Conservation (phyloP, 2,329 filamentous ascomycete species). For the Ampelomyces quisqualis region DNA sequence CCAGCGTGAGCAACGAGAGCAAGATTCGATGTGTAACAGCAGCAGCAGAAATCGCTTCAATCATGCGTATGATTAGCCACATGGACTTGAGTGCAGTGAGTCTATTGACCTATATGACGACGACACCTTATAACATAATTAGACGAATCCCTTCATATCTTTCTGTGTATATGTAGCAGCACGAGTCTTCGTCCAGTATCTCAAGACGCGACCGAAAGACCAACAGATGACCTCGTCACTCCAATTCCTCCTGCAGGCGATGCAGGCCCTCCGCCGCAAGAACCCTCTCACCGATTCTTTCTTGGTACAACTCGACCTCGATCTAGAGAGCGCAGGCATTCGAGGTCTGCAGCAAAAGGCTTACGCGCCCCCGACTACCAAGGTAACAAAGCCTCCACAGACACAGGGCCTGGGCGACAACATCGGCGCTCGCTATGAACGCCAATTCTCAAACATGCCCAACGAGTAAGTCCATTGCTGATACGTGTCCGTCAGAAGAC, state of each 20-base stretch:
- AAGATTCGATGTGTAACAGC: constrained; percentile 91
- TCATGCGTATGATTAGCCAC: constrained; percentile 94
- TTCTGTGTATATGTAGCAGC: constrained; percentile 97
- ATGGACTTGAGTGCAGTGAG: constrained; percentile 79
- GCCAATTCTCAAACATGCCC: not conserved
- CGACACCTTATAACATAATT: constrained; percentile 17
- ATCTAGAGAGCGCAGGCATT: constrained; percentile 72
- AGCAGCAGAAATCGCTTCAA: constrained; percentile 88
- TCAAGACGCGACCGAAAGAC: constrained; percentile 92
- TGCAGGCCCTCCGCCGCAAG: constrained; percentile 82
- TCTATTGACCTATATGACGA: constrained; percentile 7
- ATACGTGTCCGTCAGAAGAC: no score
- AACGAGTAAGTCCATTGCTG: constrained; percentile 17
- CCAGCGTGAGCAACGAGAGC: constrained; percentile 79
- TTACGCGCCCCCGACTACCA: constrained; percentile 26
- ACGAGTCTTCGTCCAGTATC: constrained; percentile 90
- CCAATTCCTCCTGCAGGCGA: constrained; percentile 86
- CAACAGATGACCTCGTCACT: constrained; percentile 74
- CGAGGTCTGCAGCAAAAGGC: constrained; percentile 50
- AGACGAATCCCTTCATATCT: constrained; percentile 95
- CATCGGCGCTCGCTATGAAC: constrained; percentile 1
- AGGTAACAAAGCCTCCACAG: constrained; percentile 8
- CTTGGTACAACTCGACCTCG: constrained; percentile 87
- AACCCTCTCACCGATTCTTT: constrained; percentile 95
- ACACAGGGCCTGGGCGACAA: constrained; percentile 8